A percentile compares a stretch with the other conserved stretches of the same genome.
phyloP scores from a whole-genome alignment of 2,329 filamentous ascomycete genomes.

The Ophiostoma himal-ulmi region DNA sequence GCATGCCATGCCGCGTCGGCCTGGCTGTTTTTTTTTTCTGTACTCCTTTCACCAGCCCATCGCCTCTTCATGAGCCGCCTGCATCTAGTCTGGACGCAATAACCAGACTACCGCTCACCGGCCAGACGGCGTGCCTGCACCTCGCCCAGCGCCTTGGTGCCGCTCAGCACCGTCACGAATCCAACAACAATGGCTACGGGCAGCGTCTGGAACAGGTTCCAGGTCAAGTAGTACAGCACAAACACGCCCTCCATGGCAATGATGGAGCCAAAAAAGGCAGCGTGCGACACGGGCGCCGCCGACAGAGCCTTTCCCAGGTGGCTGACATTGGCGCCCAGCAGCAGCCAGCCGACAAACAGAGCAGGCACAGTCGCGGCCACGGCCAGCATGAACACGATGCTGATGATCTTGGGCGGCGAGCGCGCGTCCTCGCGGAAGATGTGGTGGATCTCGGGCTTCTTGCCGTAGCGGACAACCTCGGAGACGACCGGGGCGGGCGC shows the following conservation, averaged over 20 bases:
- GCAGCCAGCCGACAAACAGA: slow-evolving; percentile 63
- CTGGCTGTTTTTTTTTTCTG: too few relatives aligned
- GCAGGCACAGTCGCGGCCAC: slow-evolving; percentile 69
- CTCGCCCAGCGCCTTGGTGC: slow-evolving; percentile 83
- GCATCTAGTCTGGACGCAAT: too few relatives aligned
- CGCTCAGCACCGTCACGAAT: slow-evolving; percentile 72
- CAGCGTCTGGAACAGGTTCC: slow-evolving; percentile 87
- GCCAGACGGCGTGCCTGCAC: slow-evolving; percentile 82
- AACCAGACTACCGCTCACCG: slow-evolving; percentile 50
- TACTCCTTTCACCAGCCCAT: too few relatives aligned
- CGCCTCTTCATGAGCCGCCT: too few relatives aligned
- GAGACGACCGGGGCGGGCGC: slow-evolving; percentile 53
- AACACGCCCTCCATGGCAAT: slow-evolving; percentile 85
- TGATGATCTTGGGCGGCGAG: slow-evolving; percentile 75
- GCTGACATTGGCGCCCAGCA: slow-evolving; percentile 74
- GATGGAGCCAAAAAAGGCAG: slow-evolving; percentile 79
- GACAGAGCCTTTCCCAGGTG: slow-evolving; percentile 71
- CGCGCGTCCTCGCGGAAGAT: slow-evolving; percentile 75
- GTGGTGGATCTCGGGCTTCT: slow-evolving; percentile 80
- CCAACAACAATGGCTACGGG: slow-evolving; percentile 65
- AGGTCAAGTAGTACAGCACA: slow-evolving; percentile 86
- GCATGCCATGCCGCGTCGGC: neutral
- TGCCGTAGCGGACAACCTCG: slow-evolving; percentile 73
- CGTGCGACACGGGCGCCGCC: slow-evolving; percentile 72
- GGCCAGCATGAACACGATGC: slow-evolving; percentile 66